phyloP scores from a whole-genome alignment of 2,329 filamentous ascomycete species.

The Colletotrichum liaoningense region DNA sequence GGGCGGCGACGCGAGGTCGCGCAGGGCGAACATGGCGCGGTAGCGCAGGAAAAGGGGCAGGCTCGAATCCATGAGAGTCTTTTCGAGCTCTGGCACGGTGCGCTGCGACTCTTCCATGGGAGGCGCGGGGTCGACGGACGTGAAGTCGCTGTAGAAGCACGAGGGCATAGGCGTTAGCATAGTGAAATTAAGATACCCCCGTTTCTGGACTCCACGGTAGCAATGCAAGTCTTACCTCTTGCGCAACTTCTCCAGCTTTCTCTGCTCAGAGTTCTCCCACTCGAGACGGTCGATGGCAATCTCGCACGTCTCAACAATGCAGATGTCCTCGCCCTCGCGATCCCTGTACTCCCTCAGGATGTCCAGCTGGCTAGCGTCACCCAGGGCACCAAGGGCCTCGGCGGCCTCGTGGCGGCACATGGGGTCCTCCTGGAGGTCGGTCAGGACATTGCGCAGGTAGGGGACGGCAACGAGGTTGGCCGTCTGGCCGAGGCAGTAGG shows the following conservation, averaged over 20 bases:
- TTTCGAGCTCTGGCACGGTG: slow-evolving; percentile 80
- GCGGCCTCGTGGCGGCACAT: slow-evolving; percentile 98
- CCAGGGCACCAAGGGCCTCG: slow-evolving; percentile 91
- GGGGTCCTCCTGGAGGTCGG: slow-evolving; percentile 83
- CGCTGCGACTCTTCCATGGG: slow-evolving; percentile 79
- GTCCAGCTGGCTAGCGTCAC: slow-evolving; percentile 78
- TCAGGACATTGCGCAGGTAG: slow-evolving; percentile 78
- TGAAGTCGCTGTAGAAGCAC: slow-evolving; percentile 80
- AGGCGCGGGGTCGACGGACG: slow-evolving; percentile 94
- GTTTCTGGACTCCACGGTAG: not conserved
- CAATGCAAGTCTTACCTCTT: slow-evolving; percentile 71
- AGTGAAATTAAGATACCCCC: slow-evolving; percentile 16
- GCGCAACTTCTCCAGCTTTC: slow-evolving; percentile 80
- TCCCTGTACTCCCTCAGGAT: slow-evolving; percentile 81
- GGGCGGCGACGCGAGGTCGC: slow-evolving; percentile 93
- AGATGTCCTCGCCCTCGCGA: slow-evolving; percentile 78
- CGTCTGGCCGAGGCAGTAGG: slow-evolving; percentile 96
- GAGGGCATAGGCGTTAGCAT: slow-evolving; percentile 28
- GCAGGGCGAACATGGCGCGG: slow-evolving; percentile 96
- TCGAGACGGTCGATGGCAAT: slow-evolving; percentile 94
- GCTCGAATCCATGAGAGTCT: slow-evolving; percentile 80
- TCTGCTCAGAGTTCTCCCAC: slow-evolving; percentile 85
- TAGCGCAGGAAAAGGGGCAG: slow-evolving; percentile 91
- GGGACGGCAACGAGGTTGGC: slow-evolving; percentile 80
- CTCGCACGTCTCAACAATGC: slow-evolving; percentile 95